These are phyloP conservation scores for Amanita phalloides DNA, from an alignment of 768 basidiomycete species.

Conservation along the genomic window DNA sequence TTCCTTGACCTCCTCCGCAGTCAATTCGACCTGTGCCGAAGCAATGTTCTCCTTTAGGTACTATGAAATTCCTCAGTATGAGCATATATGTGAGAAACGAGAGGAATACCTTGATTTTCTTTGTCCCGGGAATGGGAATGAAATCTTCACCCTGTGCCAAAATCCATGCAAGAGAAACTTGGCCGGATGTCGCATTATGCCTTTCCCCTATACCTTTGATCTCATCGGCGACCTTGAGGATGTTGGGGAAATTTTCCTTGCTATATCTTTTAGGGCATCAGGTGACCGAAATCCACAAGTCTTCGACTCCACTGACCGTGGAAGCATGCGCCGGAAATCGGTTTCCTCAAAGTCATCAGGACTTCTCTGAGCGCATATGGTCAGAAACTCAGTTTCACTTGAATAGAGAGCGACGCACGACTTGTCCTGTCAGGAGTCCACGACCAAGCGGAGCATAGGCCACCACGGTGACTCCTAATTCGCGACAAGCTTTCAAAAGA, in stretches of 20 bases:
- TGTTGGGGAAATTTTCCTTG: slow-evolving; percentile 36
- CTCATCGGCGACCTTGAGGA: slow-evolving; percentile 27
- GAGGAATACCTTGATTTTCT: slow-evolving; percentile 21
- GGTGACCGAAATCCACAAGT: too few species aligned
- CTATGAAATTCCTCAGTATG: not conserved
- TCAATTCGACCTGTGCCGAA: slow-evolving; percentile 21
- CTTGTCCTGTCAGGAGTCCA: slow-evolving; percentile 36
- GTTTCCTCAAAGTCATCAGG: slow-evolving; percentile 19
- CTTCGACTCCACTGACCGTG: slow-evolving; percentile 14
- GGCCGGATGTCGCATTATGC: slow-evolving; percentile 31
- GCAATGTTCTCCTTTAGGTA: slow-evolving; percentile 25
- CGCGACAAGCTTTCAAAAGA: slow-evolving; percentile 27
- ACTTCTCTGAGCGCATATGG: slow-evolving; percentile 17
- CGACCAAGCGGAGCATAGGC: slow-evolving; percentile 40
- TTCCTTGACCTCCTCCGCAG: slow-evolving; percentile 23
- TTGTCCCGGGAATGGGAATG: slow-evolving; percentile 39
- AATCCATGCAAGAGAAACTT: slow-evolving; percentile 38
- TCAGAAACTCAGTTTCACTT: not conserved
- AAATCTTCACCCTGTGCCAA: slow-evolving; percentile 35
- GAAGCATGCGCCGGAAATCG: slow-evolving; percentile 16
- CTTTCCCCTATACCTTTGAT: slow-evolving; percentile 27
- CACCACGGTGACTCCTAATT: slow-evolving; percentile 34
- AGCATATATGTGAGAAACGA: not conserved
- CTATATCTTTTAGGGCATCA: slow-evolving; percentile 15
- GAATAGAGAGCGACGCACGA: slow-evolving; percentile 13